Conservation (phyloP, 2,329 filamentous ascomycete genomes). For the Hymenoscyphus scutula region DNA sequence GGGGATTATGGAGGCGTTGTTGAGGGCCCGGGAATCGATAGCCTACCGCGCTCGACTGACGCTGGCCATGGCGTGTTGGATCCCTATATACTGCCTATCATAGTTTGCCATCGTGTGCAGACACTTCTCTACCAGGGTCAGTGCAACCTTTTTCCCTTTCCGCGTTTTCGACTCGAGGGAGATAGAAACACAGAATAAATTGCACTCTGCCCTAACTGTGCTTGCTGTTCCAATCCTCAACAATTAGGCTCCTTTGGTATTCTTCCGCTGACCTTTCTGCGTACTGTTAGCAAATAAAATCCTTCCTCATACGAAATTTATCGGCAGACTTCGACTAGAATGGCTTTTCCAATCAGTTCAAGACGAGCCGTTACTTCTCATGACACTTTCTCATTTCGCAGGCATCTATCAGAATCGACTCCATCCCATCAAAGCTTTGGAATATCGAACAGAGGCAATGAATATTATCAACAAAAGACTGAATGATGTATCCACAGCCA, state of each 20-base stretch:
- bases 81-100: neutral
- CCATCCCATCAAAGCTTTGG: slow-evolving; percentile 17
- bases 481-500: slow-evolving; percentile 6
- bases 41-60: neutral
- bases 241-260: too few relatives aligned
- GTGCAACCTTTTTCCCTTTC: neutral
- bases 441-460: slow-evolving; percentile 21
- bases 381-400: slow-evolving; percentile 23
- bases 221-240: too few relatives aligned
- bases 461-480: slow-evolving; percentile 21
- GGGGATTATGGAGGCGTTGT: neutral
- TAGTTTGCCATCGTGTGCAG: neutral
- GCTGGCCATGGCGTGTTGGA: neutral
- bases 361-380: slow-evolving; percentile 19
- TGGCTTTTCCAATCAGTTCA: slow-evolving; percentile 21
- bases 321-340: slow-evolving; percentile 18
- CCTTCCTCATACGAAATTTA: neutral
- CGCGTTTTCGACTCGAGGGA: neutral
- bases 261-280: too few relatives aligned
- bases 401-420: slow-evolving; percentile 18
- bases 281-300: too few relatives aligned
- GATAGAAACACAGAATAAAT: too few relatives aligned
- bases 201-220: too few relatives aligned
- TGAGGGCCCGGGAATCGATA: neutral
- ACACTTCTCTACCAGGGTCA: neutral